Evolutionary conservation across 2,329 filamentous ascomycete species (phyloP).

Genomic region (Mariannaea elegans): DNA sequence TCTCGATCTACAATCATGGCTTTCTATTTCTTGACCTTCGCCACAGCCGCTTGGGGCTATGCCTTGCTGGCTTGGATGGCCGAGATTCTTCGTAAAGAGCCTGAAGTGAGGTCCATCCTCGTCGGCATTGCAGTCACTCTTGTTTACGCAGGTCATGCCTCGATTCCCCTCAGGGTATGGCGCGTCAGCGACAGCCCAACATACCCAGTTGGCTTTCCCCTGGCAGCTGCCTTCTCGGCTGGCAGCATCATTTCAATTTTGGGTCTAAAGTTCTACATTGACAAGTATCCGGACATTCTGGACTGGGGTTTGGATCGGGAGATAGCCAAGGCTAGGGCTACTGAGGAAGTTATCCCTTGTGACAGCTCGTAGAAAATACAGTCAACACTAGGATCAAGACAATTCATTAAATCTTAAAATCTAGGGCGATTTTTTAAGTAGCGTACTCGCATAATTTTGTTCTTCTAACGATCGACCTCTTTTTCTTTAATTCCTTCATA

Average conservation of each 20-base stretch:
- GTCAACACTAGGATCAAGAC: not conserved
- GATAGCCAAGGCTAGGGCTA: not conserved
- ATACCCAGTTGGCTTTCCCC: constrained; percentile 32
- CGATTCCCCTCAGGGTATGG: constrained; percentile 34
- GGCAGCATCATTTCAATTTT: constrained; percentile 33
- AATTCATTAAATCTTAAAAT: not conserved
- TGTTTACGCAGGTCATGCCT: constrained; percentile 33
- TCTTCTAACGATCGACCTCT: no score
- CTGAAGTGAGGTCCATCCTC: constrained; percentile 37
- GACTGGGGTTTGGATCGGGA: constrained; percentile 26
- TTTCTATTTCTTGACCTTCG: constrained; percentile 48
- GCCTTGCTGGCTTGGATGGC: constrained; percentile 43
- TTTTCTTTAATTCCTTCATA: no score
- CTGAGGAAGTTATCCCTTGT: not conserved
- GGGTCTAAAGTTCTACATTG: constrained; percentile 29
- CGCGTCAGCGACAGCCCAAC: constrained; percentile 30
- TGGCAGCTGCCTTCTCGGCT: constrained; percentile 29
- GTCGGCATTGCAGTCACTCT: constrained; percentile 32
- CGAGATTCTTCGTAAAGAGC: constrained; percentile 42
- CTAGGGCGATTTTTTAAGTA: not conserved
- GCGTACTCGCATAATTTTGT: no score
- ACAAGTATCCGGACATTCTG: constrained; percentile 25
- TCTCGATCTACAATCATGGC: constrained; percentile 41
- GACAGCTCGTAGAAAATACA: not conserved
- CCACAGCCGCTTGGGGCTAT: constrained; percentile 46